These are phyloP conservation scores for Malania oleifera DNA, from an alignment of 164 flowering plant genomes.

Conservation along the genomic window DNA sequence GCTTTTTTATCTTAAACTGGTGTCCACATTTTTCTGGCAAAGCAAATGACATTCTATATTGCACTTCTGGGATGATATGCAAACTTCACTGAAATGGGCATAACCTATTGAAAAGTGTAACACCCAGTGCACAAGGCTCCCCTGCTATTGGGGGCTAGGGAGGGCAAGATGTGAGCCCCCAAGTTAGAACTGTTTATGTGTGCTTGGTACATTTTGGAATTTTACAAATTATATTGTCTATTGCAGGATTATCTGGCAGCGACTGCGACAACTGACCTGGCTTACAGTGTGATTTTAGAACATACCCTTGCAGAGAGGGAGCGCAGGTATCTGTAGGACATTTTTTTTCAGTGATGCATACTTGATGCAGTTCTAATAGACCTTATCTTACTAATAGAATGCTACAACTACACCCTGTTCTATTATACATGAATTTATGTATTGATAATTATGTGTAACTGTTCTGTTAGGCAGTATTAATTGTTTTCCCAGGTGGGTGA, in stretches of 20 bases:
- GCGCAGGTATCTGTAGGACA: conserved; percentile 60
- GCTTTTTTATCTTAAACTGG: too few species aligned
- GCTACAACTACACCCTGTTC: not conserved
- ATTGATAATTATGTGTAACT: too few species aligned
- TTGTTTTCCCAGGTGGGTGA: too few species aligned
- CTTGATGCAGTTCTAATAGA: too few species aligned
- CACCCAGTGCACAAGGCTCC: too few species aligned
- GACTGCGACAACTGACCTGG: conserved; percentile 70
- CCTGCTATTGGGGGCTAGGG: not conserved
- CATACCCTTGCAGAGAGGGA: conserved; percentile 96
- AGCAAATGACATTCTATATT: too few species aligned
- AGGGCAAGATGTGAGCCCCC: not conserved
- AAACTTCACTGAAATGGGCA: too few species aligned
- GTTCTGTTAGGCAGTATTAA: too few species aligned
- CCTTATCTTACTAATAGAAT: not conserved
- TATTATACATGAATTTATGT: not conserved
- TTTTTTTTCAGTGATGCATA: too few species aligned
- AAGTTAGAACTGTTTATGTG: not conserved
- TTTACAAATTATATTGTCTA: conserved; percentile 4
- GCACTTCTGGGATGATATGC: too few species aligned
- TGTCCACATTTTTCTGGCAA: too few species aligned
- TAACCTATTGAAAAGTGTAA: too few species aligned
- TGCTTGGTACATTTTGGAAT: not conserved
- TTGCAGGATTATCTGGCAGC: conserved; percentile 87
- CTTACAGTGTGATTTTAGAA: conserved; percentile 77